These are phyloP conservation scores for Cladophialophora yegresii DNA, from an alignment of 2,329 filamentous ascomycete species.

Conservation along the genomic window DNA sequence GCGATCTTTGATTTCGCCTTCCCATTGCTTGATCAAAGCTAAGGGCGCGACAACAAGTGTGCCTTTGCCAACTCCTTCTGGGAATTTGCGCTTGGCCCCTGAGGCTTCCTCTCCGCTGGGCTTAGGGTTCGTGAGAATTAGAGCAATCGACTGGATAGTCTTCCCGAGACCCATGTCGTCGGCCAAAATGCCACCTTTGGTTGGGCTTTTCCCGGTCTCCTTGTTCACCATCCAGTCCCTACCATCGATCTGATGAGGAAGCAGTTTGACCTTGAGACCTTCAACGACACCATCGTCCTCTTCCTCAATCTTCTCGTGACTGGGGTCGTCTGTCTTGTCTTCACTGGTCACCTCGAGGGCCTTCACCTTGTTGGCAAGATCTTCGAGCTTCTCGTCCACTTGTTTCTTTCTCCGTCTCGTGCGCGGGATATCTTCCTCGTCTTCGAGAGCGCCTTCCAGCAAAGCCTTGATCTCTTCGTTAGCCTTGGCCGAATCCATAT, in stretches of 20 bases:
- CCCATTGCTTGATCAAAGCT: constrained; percentile 96
- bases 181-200: constrained; percentile 87
- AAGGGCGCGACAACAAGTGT: constrained; percentile 92
- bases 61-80: constrained; percentile 68
- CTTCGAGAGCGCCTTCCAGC: constrained; percentile 54
- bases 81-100: constrained; percentile 63
- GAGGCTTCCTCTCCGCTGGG: constrained; percentile 54
- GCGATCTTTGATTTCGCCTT: constrained; percentile 84
- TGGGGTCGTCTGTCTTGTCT: constrained; percentile 35
- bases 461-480: constrained; percentile 56
- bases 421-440: constrained; percentile 49
- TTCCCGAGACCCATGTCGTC: constrained; percentile 97
- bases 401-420: constrained; percentile 46
- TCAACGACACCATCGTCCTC: constrained; percentile 68
- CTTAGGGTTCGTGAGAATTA: constrained; percentile 81
- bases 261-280: constrained; percentile 80
- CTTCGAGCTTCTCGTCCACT: constrained; percentile 44
- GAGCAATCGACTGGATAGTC: constrained; percentile 87
- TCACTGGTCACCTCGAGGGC: constrained; percentile 46
- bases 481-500: constrained; percentile 53
- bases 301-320: constrained; percentile 47
- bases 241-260: constrained; percentile 93
- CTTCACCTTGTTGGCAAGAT: constrained; percentile 48
- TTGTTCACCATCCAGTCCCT: constrained; percentile 94
- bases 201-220: constrained; percentile 82